Conservation (phyloP, 2,329 filamentous ascomycete genomes). For the Ophiocordyceps sinensis region DNA sequence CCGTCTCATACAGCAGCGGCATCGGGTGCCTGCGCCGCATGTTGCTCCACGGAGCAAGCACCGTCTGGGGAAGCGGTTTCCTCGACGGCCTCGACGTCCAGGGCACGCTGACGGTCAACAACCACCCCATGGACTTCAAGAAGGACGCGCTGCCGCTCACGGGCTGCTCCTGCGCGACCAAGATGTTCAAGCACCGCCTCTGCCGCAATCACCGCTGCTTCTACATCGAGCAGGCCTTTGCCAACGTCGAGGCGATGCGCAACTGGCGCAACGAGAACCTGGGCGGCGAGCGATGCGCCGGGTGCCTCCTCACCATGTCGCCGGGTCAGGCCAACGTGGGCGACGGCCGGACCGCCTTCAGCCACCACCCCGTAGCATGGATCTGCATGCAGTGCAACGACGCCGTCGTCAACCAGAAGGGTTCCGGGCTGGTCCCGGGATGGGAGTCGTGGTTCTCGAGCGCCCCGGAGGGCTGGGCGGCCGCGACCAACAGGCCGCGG, state of each 20-base stretch:
- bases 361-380: constrained; percentile 10
- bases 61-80: constrained; percentile 13
- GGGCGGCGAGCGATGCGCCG: constrained; percentile 14
- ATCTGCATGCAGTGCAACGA: constrained; percentile 19
- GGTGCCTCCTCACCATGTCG: constrained; percentile 10
- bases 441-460: not conserved
- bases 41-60: constrained; percentile 5
- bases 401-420: constrained; percentile 1
- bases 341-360: not conserved
- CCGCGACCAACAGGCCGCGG: no score
- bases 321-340: no score
- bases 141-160: constrained; percentile 9
- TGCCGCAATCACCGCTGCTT: constrained; percentile 20
- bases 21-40: not conserved
- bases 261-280: constrained; percentile 12
- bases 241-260: constrained; percentile 9
- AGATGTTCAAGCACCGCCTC: constrained; percentile 16
- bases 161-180: constrained; percentile 22
- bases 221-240: constrained; percentile 11
- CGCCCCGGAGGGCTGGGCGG: no score
- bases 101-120: not conserved
- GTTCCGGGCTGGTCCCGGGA: not conserved
- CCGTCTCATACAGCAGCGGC: constrained; percentile 2
- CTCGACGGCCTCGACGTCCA: not conserved
- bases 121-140: not conserved